Evolutionary conservation across 2,329 filamentous ascomycete genomes (phyloP).

Genomic region (Talaromyces verruculosus): DNA sequence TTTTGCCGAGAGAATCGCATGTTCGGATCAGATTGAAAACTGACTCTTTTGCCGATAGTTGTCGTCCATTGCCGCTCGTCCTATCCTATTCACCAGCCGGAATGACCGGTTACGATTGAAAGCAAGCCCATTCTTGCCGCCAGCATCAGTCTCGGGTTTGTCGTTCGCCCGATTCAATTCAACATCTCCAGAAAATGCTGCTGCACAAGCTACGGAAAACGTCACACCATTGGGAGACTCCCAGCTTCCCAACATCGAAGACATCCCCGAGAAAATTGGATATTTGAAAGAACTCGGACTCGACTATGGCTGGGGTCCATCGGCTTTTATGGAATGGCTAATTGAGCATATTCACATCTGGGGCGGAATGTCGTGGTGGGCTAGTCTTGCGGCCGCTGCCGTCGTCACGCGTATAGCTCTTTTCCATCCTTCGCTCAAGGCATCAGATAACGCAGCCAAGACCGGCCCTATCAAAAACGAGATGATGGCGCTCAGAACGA

Average conservation of each 20-base stretch:
- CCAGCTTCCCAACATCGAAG: conserved; percentile 42
- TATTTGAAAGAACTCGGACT: conserved; percentile 80
- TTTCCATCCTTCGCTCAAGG: conserved; percentile 63
- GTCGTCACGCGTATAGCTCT: conserved; percentile 64
- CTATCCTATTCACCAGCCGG: conserved; percentile 26
- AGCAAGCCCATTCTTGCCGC: conserved; percentile 15
- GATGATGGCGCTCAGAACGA: conserved; percentile 48
- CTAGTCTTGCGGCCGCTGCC: conserved; percentile 66
- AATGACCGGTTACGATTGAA: conserved; percentile 11
- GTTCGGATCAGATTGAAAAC: background rate
- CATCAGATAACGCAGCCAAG: conserved; percentile 62
- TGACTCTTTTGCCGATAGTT: conserved; percentile 32
- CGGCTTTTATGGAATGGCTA: conserved; percentile 68
- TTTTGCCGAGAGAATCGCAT: background rate
- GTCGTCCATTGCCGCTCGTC: conserved; percentile 36
- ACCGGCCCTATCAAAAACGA: conserved; percentile 57
- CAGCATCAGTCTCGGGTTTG: conserved; percentile 27
- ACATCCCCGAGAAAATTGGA: conserved; percentile 73
- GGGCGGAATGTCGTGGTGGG: conserved; percentile 77
- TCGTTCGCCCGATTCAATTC: conserved; percentile 42
- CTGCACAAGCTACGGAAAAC: conserved; percentile 13
- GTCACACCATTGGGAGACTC: conserved; percentile 27
- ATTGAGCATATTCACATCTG: conserved; percentile 83
- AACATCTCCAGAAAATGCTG: conserved; percentile 28
- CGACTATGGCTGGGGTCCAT: conserved; percentile 82